Evolutionary conservation across 2,329 filamentous ascomycete genomes (phyloP).

Genomic region (Cadophora sp.): DNA sequence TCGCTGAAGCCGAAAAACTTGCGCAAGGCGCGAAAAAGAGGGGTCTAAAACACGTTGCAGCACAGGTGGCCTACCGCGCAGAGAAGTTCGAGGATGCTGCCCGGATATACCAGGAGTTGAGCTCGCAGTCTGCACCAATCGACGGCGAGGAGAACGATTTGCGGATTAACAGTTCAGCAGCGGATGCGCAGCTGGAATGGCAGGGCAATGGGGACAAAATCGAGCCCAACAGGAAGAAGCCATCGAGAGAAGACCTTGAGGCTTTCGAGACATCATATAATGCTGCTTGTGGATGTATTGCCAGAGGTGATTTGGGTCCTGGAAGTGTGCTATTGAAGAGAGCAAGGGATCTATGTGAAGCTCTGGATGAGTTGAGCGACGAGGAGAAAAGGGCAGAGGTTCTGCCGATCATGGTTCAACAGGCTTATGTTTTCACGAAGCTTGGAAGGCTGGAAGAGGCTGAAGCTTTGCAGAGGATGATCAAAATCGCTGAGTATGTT

Average conservation of each 20-base stretch:
- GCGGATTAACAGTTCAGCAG: conserved; percentile 76
- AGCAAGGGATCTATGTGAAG: conserved; percentile 74
- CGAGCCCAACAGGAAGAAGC: conserved; percentile 53
- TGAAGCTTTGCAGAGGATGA: conserved; percentile 63
- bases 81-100: conserved; percentile 75
- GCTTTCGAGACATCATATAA: conserved; percentile 87
- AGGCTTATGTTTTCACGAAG: conserved; percentile 73
- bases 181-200: conserved; percentile 77
- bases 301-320: conserved; percentile 68
- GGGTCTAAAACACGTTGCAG: conserved; percentile 58
- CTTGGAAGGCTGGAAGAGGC: conserved; percentile 73
- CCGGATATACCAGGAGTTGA: conserved; percentile 67
- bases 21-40: conserved; percentile 34
- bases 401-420: conserved; percentile 77
- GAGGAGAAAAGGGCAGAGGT: conserved; percentile 79
- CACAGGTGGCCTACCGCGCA: conserved; percentile 75
- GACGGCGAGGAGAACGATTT: conserved; percentile 75
- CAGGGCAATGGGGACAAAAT: conserved; percentile 52
- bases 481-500: conserved; percentile 67
- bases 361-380: conserved; percentile 73
- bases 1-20: conserved; percentile 64
- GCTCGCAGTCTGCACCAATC: conserved; percentile 51
- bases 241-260: conserved; percentile 67
- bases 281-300: conserved; percentile 75
- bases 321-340: conserved; percentile 73